Conservation (phyloP, 2,329 filamentous ascomycete species). For the Ophiobolus disseminans region DNA sequence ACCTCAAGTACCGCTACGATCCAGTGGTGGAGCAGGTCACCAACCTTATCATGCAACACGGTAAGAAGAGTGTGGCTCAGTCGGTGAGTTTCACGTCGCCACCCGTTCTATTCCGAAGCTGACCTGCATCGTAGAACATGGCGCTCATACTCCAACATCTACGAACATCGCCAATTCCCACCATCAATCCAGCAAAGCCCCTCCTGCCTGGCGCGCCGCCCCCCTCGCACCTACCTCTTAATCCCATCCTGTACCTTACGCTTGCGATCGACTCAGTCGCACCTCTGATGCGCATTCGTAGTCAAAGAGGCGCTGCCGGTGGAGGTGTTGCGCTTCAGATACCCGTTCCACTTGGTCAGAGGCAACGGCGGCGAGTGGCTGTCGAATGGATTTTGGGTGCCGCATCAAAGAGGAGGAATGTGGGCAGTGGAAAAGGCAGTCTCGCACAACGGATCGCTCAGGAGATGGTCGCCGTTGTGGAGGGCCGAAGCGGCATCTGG, state of each 20-base stretch:
- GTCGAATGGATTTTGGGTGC: constrained; percentile 88
- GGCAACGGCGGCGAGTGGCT: constrained; percentile 78
- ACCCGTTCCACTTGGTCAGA: constrained; percentile 75
- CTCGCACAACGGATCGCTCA: constrained; percentile 82
- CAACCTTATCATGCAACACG: constrained; percentile 87
- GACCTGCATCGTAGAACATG: constrained; percentile 70
- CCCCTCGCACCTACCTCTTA: constrained; percentile 79
- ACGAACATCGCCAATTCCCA: constrained; percentile 82
- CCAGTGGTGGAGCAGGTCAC: constrained; percentile 85
- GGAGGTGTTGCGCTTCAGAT: constrained; percentile 86
- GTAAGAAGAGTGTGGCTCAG: constrained; percentile 89
- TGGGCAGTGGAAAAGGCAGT: constrained; percentile 72
- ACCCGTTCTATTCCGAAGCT: constrained; percentile 15
- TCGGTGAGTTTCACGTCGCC: constrained; percentile 63
- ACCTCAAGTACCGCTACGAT: constrained; percentile 84
- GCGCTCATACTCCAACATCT: constrained; percentile 80
- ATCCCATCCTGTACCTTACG: constrained; percentile 88
- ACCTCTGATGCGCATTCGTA: constrained; percentile 81
- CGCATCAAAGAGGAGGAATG: constrained; percentile 78
- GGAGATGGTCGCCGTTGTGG: constrained; percentile 85
- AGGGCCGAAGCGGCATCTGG: constrained; percentile 86
- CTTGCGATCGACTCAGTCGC: constrained; percentile 92
- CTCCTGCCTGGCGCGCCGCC: constrained; percentile 80
- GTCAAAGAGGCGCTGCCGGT: constrained; percentile 78
- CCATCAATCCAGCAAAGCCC: constrained; percentile 72